Evolutionary conservation across 2,329 filamentous ascomycete species (phyloP).

Genomic region (Penicillium sp.): DNA sequence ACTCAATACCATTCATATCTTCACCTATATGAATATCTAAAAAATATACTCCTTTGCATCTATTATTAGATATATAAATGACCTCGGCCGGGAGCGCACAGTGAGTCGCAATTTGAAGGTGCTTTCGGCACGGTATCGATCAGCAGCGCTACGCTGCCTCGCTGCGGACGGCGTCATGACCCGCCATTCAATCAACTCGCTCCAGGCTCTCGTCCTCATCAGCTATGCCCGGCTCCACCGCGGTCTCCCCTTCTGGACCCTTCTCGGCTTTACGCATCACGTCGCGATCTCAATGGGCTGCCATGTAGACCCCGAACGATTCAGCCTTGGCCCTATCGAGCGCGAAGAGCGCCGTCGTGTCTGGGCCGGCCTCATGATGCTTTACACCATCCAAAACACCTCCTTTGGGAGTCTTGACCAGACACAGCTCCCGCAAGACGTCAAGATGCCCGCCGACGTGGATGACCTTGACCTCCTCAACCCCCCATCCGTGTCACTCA

Average conservation of each 20-base stretch:
- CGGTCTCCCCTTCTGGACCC: conserved; percentile 40
- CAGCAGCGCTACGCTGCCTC: conserved; percentile 40
- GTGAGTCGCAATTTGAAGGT: conserved; percentile 40
- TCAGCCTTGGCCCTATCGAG: conserved; percentile 37
- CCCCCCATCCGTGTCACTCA: conserved; percentile 12
- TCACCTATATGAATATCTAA: too few species aligned
- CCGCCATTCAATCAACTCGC: conserved; percentile 42
- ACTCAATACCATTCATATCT: too few species aligned
- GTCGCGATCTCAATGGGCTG: conserved; percentile 46
- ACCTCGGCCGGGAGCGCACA: conserved; percentile 39
- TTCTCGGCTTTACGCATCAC: conserved; percentile 43
- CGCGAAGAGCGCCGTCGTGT: conserved; percentile 42
- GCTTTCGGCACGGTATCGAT: conserved; percentile 41
- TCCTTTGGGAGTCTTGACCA: conserved; percentile 39
- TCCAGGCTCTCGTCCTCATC: conserved; percentile 44
- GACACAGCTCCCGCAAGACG: conserved; percentile 28
- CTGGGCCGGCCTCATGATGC: conserved; percentile 44
- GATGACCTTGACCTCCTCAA: conserved; percentile 39
- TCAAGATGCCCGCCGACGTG: conserved; percentile 38
- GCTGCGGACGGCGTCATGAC: conserved; percentile 42
- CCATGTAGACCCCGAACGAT: conserved; percentile 43
- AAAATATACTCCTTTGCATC: too few species aligned
- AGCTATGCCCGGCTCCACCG: conserved; percentile 42
- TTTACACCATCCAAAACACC: conserved; percentile 43
- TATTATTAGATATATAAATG: too few species aligned